These are phyloP conservation scores for Leccinum subtestaceum DNA, from an alignment of 768 basidiomycete species.

Conservation along the genomic window DNA sequence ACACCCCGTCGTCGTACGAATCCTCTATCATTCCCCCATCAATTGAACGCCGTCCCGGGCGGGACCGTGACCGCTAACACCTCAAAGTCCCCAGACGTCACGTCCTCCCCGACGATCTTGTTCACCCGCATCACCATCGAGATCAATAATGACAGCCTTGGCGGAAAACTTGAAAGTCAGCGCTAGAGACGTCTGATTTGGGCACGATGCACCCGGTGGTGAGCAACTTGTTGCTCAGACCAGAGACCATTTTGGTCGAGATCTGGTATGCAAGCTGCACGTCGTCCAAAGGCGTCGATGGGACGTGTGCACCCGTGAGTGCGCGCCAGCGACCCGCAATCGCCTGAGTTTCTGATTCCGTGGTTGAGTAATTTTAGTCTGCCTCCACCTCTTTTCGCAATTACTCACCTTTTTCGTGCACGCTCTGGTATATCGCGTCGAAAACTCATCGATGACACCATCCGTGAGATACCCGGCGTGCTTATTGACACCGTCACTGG, in stretches of 20 bases:
- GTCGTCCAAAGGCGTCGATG: slow-evolving; percentile 22
- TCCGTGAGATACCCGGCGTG: too few relatives aligned
- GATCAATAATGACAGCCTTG: slow-evolving; percentile 41
- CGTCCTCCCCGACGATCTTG: slow-evolving; percentile 31
- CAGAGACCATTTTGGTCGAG: slow-evolving; percentile 22
- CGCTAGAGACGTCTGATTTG: slow-evolving; percentile 33
- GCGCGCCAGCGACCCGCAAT: slow-evolving; percentile 45
- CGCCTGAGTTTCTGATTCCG: slow-evolving; percentile 39
- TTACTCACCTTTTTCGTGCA: slow-evolving; percentile 36
- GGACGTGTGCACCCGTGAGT: slow-evolving; percentile 34
- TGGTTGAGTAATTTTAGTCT: not conserved
- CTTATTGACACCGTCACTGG: too few relatives aligned
- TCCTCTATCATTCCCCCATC: slow-evolving; percentile 31
- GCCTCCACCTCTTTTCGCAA: not conserved
- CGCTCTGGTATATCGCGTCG: slow-evolving; percentile 32
- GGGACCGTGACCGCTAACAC: slow-evolving; percentile 20
- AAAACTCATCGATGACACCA: not conserved
- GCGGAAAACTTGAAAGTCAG: slow-evolving; percentile 44
- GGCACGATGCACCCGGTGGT: slow-evolving; percentile 24
- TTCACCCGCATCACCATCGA: slow-evolving; percentile 48
- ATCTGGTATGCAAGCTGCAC: slow-evolving; percentile 24
- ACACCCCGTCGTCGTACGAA: slow-evolving; percentile 30
- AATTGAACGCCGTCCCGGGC: slow-evolving; percentile 20
- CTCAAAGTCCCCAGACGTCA: slow-evolving; percentile 33
- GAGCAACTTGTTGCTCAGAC: slow-evolving; percentile 29